A percentile compares a stretch with the other conserved stretches of the same genome.
Evolutionary conservation across 371 early-diverging fungal species (phyloP).

Genomic region (Saksenaea vasiformis): DNA sequence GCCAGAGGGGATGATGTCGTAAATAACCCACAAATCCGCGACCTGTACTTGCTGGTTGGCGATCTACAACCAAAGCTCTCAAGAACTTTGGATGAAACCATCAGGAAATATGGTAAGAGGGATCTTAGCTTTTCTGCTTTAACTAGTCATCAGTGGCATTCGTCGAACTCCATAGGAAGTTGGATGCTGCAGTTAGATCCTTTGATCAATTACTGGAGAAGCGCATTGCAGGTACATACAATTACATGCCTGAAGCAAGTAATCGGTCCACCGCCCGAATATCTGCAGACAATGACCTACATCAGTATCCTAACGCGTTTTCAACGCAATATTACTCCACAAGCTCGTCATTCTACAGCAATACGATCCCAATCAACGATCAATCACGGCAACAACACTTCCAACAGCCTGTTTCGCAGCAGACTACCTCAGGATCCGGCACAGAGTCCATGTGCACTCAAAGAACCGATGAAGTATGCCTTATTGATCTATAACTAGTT

Average conservation of each 20-base stretch:
- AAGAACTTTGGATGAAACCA: conserved; percentile 65
- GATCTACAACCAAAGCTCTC: conserved; percentile 74
- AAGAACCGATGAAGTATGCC: no score
- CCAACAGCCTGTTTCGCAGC: no score
- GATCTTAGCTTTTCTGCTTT: background rate
- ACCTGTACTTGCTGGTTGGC: conserved; percentile 71
- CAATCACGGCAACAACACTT: no score
- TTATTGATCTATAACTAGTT: no score
- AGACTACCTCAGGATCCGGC: no score
- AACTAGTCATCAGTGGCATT: conserved; percentile 43
- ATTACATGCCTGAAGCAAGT: background rate
- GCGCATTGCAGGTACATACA: conserved; percentile 47
- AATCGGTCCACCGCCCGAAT: background rate
- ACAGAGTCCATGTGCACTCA: no score
- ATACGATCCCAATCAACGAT: no score
- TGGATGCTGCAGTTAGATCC: conserved; percentile 77
- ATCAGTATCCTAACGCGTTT: background rate
- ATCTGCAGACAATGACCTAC: background rate
- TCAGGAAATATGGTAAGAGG: conserved; percentile 61
- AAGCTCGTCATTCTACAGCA: no score
- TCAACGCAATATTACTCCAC: no score
- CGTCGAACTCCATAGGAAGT: conserved; percentile 75
- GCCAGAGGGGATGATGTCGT: conserved; percentile 57
- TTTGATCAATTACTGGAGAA: conserved; percentile 85
- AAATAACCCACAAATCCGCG: conserved; percentile 67